Base-by-base conservation (phyloP, 371 early-diverging fungal species). In the Syncephalastrum sp. region DNA sequence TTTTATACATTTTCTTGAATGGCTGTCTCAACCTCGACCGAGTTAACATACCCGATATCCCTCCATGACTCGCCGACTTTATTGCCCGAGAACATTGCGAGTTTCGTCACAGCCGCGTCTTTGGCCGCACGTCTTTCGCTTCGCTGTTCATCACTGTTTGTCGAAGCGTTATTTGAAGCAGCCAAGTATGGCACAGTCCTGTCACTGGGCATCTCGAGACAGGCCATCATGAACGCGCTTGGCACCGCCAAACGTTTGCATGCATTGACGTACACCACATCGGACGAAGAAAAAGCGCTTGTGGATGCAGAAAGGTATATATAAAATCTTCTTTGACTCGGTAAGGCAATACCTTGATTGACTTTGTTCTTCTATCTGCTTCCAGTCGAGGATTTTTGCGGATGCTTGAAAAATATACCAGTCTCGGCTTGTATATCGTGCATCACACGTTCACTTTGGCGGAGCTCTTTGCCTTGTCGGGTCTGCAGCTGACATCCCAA, bases 401-500 rank as follows among this genome's bases (percentile, higher is more conserved):
- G 56, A 73, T 85, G 3, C 61, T 91, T 42, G 88, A 89, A 63
- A 77, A 82, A 56, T 89, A 89, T 52, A 89, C 91, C 14, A 80
- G 73, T 8, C 64, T 86, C 13, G 87, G 88, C 13, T 72, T 90
- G 12, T 84, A 85, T 58, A 29, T 21, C n/a, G 79, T 91, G 23
- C 84, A 90, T 53, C 81, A 79, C 57, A 74, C 87, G 7, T 92
- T 92, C 59, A 87, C 89, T 4, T 72, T 92, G 3, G 89, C 88
- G 12, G 94, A 94, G 60, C 69, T 92, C 14, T 85, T 94, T 62
- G 79, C 91, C 25, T 67, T 90, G 60, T 81, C 90, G 7, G 87
- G 92, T 1, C 83, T 92, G 58, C 89, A 93, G 46, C 69, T 94
- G 27, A 83, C 90, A 8, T 81, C 90, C 5, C 78, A 81, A 21